Evolutionary conservation across 495 filamentous ascomycete species (phyloP), one percentile per base, ranked within the genome.

Genomic region (Oidiodendron maius): DNA sequence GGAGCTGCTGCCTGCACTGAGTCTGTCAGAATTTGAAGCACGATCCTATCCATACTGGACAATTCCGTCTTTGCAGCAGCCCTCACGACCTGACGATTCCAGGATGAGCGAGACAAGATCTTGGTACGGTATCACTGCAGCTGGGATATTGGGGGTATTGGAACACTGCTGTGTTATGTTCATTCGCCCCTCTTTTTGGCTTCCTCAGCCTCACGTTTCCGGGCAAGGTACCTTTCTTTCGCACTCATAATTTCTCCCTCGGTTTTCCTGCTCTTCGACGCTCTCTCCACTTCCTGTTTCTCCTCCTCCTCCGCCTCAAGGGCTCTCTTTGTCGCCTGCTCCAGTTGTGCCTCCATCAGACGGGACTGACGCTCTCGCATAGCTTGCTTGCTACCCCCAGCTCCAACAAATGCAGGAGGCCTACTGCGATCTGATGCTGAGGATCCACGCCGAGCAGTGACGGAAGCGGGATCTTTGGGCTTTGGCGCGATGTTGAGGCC

Each of bases 321-420:
- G 24, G 81, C 78, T 53, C 86, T 71, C 61, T 89, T 90, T 3
- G 84, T 75, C 41, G 78, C 75, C 57, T 86, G 77, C 56, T 87
- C 87, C 35, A 95, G 63, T 61, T 91, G 87, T 43, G 80, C 75
- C 57, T 91, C 89, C 36, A 98, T 76, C 86, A 95, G 91, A 50
- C 84, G 78, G 3, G 83, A 87, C 67, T 96, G 89, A 34, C 89
- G 72, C 58, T 89, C 87, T 17, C 88, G 74, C 72, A 84, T 83
- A 0, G 80, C 81, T 47, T 78, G 68, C 60, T 75, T 75, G 16
- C 71, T 68, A 8, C 68, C 72, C 8, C 58, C 66, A 41, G 57
- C 63, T 21, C 76, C 70, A 21, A 71, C 74, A 48, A 75, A 66
- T 38, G 71, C 71, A 28, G 66, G 64, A 20, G 66, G 63, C 21